Base-by-base conservation (phyloP, 2,329 filamentous ascomycete genomes). In the Madurella fahalii region DNA sequence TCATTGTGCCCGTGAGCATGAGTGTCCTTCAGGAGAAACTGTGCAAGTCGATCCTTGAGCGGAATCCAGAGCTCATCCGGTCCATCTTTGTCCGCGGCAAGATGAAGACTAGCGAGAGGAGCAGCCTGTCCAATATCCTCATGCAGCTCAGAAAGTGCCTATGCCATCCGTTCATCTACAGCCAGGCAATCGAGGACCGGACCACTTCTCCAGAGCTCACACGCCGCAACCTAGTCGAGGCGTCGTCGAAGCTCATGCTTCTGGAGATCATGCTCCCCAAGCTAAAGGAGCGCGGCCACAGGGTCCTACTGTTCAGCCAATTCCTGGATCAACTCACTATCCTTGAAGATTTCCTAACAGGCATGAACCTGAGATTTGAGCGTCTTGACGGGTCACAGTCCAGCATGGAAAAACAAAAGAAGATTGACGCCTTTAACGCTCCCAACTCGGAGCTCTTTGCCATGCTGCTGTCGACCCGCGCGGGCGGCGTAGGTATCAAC, bases 81-180 rank as follows among this genome's bases (percentile, higher is more conserved):
- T 83, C 92, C 0, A 90, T 99, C 44, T 92, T 97, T 64, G 84
- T 84, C 7, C 81, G 85, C 34, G 77, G 77, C 43, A 83, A 80
- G 58, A 73, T 90, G 47, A 89, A 85, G 63, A 76, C 79, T 30
- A 80, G 78, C 15, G 92, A 97, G 56, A 82, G 87, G 5, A 85
- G 89, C 41, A 93, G 85, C 59, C 73, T 97, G 54, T 96, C 87
- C 78, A 99, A 99, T 64, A 96, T 99, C 40, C 72, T 99, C 42
- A 90, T 96, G 82, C 94, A 99, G 69, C 79, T 99, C 16, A 84
- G 94, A 16, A 97, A 96, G 69, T 95, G 90, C 61, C 77, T 99
- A 2, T 96, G 93, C 61, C 95, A 99, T 70, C 94, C 95, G 0
- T 99, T 97, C 67, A 85, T 97, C 47, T 99, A 96, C 76, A 96